Conservation (phyloP, 805 yeast genomes). For the Metschnikowia reukaufii region DNA sequence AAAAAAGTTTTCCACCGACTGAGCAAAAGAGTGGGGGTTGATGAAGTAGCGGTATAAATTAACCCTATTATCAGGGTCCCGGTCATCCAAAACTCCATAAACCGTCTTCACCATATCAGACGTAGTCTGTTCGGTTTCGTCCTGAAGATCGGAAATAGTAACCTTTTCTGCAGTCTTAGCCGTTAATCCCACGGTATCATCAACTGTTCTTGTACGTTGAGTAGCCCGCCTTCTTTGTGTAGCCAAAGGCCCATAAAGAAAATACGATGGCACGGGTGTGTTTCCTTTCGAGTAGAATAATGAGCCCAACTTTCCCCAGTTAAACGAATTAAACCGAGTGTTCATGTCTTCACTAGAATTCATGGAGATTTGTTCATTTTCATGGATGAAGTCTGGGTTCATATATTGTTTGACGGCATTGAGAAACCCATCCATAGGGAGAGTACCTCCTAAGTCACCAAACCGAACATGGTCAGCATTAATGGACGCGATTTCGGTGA, state of each 20-base stretch:
- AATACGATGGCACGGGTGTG: conserved; percentile 54
- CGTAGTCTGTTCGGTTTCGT: conserved; percentile 56
- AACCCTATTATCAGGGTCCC: conserved; percentile 38
- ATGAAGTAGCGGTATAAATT: conserved; percentile 66
- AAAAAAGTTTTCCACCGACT: conserved; percentile 81
- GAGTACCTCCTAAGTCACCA: conserved; percentile 52
- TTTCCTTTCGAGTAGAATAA: conserved; percentile 47
- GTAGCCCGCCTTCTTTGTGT: conserved; percentile 52
- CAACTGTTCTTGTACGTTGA: conserved; percentile 33
- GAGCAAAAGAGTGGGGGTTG: conserved; percentile 74
- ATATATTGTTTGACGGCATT: conserved; percentile 35
- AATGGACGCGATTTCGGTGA: conserved; percentile 61
- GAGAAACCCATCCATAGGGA: conserved; percentile 50
- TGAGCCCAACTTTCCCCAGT: conserved; percentile 63
- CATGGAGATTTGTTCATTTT: not conserved
- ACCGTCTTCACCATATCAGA: conserved; percentile 61
- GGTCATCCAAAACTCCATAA: conserved; percentile 38
- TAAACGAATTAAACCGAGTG: conserved; percentile 42
- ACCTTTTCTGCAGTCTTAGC: conserved; percentile 50
- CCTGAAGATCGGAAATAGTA: conserved; percentile 50
- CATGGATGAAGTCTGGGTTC: conserved; percentile 18
- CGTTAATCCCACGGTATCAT: conserved; percentile 41
- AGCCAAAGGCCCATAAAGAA: conserved; percentile 69
- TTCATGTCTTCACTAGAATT: conserved; percentile 2
- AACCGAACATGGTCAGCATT: conserved; percentile 62